These are phyloP conservation scores for Microcera coccophila DNA, from an alignment of 2,329 filamentous ascomycete species.

Conservation along the genomic window DNA sequence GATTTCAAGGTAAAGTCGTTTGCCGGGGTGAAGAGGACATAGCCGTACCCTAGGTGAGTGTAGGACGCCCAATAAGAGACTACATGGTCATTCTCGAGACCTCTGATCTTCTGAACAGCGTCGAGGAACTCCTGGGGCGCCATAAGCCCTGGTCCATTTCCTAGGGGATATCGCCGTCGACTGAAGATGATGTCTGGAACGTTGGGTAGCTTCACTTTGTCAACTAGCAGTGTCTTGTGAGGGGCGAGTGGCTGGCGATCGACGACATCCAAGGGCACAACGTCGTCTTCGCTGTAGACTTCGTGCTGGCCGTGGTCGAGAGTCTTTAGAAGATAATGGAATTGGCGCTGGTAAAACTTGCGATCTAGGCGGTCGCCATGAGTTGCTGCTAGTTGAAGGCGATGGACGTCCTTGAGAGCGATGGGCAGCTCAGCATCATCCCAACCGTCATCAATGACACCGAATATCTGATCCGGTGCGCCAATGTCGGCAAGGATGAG, in stretches of 20 bases:
- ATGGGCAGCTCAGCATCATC: slow-evolving; percentile 73
- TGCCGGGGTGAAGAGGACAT: slow-evolving; percentile 63
- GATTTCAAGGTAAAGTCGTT: slow-evolving; percentile 64
- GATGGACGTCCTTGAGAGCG: slow-evolving; percentile 59
- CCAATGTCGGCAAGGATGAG: slow-evolving; percentile 67
- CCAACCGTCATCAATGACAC: slow-evolving; percentile 71
- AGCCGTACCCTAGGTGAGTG: slow-evolving; percentile 59
- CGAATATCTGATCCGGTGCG: slow-evolving; percentile 70
- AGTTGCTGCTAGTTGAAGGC: slow-evolving; percentile 56
- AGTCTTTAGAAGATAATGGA: slow-evolving; percentile 63
- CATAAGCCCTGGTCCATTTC: slow-evolving; percentile 40
- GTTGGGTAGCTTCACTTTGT: slow-evolving; percentile 62
- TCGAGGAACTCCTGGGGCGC: slow-evolving; percentile 54
- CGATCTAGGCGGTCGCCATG: slow-evolving; percentile 61
- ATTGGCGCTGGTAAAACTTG: slow-evolving; percentile 68
- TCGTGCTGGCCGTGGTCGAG: slow-evolving; percentile 58
- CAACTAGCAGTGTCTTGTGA: slow-evolving; percentile 38
- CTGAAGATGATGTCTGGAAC: slow-evolving; percentile 54
- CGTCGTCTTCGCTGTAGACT: slow-evolving; percentile 62
- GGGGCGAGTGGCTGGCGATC: slow-evolving; percentile 51
- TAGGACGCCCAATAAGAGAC: slow-evolving; percentile 71
- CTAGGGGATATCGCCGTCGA: slow-evolving; percentile 55
- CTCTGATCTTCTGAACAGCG: slow-evolving; percentile 56
- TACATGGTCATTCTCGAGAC: slow-evolving; percentile 63
- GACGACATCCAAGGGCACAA: slow-evolving; percentile 65